Conservation (phyloP, 1,139 yeast genomes). For the Sugiyamaella sp. region DNA sequence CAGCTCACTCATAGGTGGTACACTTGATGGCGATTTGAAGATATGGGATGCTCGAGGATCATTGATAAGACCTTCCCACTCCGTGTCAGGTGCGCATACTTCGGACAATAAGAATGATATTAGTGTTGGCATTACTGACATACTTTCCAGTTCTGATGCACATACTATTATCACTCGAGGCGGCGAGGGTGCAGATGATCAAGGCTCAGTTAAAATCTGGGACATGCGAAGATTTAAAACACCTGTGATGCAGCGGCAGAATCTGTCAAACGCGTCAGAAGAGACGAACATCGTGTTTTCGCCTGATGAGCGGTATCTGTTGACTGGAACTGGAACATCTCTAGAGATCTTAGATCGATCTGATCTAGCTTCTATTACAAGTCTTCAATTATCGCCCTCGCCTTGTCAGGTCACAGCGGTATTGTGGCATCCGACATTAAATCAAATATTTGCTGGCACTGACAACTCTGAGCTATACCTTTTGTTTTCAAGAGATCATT, state of each 20-base stretch:
- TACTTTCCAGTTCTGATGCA: slow-evolving; percentile 25
- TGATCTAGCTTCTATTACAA: slow-evolving; percentile 41
- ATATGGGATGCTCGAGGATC: slow-evolving; percentile 42
- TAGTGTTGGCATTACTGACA: slow-evolving; percentile 24
- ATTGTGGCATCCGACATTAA: slow-evolving; percentile 39
- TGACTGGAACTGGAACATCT: slow-evolving; percentile 34
- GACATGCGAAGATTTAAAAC: slow-evolving; percentile 42
- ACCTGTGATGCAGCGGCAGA: slow-evolving; percentile 40
- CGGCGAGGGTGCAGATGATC: slow-evolving; percentile 32
- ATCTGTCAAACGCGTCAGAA: slow-evolving; percentile 32
- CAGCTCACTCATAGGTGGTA: slow-evolving; percentile 33
- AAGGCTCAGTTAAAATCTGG: slow-evolving; percentile 41
- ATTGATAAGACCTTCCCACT: slow-evolving; percentile 37
- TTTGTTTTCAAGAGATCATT: slow-evolving; percentile 42
- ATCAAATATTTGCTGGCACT: slow-evolving; percentile 46
- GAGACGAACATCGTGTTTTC: slow-evolving; percentile 35
- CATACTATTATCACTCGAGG: slow-evolving; percentile 37
- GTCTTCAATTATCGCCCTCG: slow-evolving; percentile 24
- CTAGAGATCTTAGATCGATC: slow-evolving; percentile 44
- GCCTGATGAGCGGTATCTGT: slow-evolving; percentile 37
- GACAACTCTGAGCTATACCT: slow-evolving; percentile 39
- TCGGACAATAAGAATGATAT: slow-evolving; percentile 29
- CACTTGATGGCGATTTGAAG: slow-evolving; percentile 37
- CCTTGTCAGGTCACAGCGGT: slow-evolving; percentile 33
- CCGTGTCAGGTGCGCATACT: slow-evolving; percentile 34